A percentile compares a stretch with the other conserved stretches of the same genome.
These are phyloP conservation scores for Zygosaccharomyces rouxii DNA, from an alignment of 805 yeast genomes.

Conservation along the genomic window DNA sequence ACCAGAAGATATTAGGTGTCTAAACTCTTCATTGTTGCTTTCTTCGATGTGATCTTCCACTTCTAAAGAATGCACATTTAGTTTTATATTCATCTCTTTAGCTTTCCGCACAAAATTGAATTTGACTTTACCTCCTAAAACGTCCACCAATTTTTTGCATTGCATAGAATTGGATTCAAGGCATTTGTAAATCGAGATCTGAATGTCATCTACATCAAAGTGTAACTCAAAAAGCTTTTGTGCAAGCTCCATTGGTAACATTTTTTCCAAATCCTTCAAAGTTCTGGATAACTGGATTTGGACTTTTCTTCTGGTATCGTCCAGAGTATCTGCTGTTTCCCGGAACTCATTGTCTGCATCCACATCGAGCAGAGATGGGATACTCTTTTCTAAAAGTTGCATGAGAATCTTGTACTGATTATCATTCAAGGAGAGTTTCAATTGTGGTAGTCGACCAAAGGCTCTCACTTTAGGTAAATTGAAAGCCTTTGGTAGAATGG, in stretches of 20 bases:
- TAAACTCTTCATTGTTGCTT: slow-evolving; percentile 57
- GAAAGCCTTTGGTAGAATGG: slow-evolving; percentile 77
- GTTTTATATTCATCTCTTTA: slow-evolving; percentile 58
- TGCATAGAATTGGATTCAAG: slow-evolving; percentile 53
- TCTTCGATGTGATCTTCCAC: slow-evolving; percentile 72
- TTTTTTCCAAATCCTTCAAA: slow-evolving; percentile 35
- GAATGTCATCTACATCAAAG: slow-evolving; percentile 61
- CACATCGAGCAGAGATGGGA: slow-evolving; percentile 45
- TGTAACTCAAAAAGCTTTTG: slow-evolving; percentile 72
- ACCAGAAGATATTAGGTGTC: slow-evolving; percentile 65
- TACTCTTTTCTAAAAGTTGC: slow-evolving; percentile 64
- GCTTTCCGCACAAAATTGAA: slow-evolving; percentile 58
- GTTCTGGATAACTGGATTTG: slow-evolving; percentile 26
- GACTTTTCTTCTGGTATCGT: slow-evolving; percentile 20
- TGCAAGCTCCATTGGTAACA: slow-evolving; percentile 39
- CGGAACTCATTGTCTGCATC: slow-evolving; percentile 29
- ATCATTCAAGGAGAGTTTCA: slow-evolving; percentile 73
- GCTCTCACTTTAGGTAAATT: slow-evolving; percentile 68
- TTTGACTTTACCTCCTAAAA: slow-evolving; percentile 61
- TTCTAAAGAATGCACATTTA: slow-evolving; percentile 59
- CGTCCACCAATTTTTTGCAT: slow-evolving; percentile 65
- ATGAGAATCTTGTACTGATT: slow-evolving; percentile 85
- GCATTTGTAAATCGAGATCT: slow-evolving; percentile 63
- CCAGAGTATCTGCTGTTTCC: slow-evolving; percentile 6
- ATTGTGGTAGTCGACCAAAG: slow-evolving; percentile 70